Evolutionary conservation across 441 rosid species (phyloP).

Genomic region (Croton setiger): DNA sequence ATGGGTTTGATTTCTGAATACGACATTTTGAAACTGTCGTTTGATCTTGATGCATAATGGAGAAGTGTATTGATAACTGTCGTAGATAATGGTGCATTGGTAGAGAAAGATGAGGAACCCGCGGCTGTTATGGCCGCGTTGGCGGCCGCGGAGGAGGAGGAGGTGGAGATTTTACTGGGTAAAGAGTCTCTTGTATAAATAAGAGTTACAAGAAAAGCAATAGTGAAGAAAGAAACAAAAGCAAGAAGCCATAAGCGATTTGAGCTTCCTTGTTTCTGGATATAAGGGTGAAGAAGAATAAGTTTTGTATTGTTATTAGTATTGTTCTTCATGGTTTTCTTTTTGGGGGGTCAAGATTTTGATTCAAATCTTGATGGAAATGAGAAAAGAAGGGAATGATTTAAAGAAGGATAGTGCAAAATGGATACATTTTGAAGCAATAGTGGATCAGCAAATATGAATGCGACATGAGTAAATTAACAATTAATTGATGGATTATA

Average conservation of each 20-base stretch:
- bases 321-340: constrained; percentile 41
- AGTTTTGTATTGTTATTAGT: constrained; percentile 69
- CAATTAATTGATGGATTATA: constrained; percentile 28
- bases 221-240: constrained; percentile 66
- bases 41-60: constrained; percentile 70
- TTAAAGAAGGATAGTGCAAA: constrained; percentile 29
- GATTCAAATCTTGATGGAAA: constrained; percentile 29
- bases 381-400: constrained; percentile 31
- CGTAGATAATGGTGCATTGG: constrained; percentile 45
- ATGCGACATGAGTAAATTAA: constrained; percentile 29
- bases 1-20: constrained; percentile 72
- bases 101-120: constrained; percentile 25
- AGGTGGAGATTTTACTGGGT: constrained; percentile 21
- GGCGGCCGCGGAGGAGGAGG: constrained; percentile 24
- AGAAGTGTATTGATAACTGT: constrained; percentile 70
- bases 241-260: constrained; percentile 87
- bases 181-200: constrained; percentile 70
- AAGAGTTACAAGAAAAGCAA: constrained; percentile 72
- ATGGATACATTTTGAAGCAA: constrained; percentile 22
- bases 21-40: constrained; percentile 77
- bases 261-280: constrained; percentile 85
- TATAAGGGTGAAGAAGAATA: constrained; percentile 85
- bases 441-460: constrained; percentile 24
- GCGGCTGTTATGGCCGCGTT: constrained; percentile 28
- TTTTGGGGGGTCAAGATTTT: background rate